phyloP scores from a whole-genome alignment of 306 rosid species.

The Canavalia gladiata region DNA sequence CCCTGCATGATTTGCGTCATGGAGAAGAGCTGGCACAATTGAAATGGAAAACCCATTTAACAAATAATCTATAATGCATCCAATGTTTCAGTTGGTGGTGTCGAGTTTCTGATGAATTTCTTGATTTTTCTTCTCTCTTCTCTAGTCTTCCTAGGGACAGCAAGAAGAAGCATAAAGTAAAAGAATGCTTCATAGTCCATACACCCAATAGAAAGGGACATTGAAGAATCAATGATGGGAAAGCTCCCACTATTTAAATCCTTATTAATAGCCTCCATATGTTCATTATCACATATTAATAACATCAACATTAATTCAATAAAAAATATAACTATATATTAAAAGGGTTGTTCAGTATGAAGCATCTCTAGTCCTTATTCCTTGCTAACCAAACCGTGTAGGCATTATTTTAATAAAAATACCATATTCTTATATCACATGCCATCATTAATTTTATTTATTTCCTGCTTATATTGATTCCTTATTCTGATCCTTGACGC shows the following conservation, averaged over 20 bases:
- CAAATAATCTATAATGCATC: conserved; percentile 32
- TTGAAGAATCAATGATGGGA: conserved; percentile 29
- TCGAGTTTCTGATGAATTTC: not conserved
- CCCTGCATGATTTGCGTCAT: conserved; percentile 24
- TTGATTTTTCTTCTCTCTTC: not conserved
- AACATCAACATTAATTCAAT: conserved; percentile 3
- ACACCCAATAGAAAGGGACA: conserved; percentile 7
- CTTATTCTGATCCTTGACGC: conserved; percentile 7
- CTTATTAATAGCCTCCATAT: conserved; percentile 13
- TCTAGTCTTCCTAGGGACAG: conserved; percentile 11
- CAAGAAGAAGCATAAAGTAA: conserved; percentile 29
- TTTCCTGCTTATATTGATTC: conserved; percentile 19
- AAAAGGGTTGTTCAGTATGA: conserved; percentile 5
- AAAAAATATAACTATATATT: not conserved
- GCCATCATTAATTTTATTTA: not conserved
- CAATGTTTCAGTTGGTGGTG: conserved; percentile 30
- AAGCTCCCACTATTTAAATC: conserved; percentile 38
- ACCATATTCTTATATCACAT: conserved; percentile 23
- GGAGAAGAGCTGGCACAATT: conserved; percentile 44
- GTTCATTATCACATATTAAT: not conserved
- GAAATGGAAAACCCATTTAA: conserved; percentile 29
- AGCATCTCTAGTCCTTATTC: conserved; percentile 24
- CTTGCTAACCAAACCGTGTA: conserved; percentile 6
- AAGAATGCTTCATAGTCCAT: not conserved
- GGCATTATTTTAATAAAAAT: conserved; percentile 12